These are phyloP conservation scores for Nemania serpens DNA, from an alignment of 2,329 filamentous ascomycete species.

Conservation along the genomic window DNA sequence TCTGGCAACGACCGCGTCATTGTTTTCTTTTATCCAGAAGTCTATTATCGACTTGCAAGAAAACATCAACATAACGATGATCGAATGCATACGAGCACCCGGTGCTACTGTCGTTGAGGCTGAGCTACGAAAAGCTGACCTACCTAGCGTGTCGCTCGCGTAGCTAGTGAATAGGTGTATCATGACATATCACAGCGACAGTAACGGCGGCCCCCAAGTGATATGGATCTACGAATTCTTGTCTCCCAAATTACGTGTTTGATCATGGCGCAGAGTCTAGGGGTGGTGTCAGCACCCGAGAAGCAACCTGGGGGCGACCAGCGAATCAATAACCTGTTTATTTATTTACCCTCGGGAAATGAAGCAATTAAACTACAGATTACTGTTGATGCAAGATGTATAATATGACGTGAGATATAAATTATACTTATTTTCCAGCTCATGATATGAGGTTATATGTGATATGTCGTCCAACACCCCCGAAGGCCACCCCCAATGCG, in stretches of 20 bases:
- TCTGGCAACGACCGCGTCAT: no score
- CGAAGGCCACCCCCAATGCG: no score
- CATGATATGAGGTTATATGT: no score
- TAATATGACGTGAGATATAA: neutral
- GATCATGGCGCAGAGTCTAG: neutral
- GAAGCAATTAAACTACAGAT: neutral
- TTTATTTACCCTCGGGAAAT: constrained; percentile 10
- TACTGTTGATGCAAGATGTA: neutral
- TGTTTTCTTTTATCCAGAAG: no score
- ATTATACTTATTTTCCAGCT: neutral
- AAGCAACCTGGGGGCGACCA: constrained; percentile 16
- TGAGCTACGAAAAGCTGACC: no score
- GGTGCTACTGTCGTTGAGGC: no score
- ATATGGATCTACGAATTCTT: neutral
- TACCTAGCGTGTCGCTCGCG: no score
- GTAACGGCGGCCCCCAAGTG: constrained; percentile 1
- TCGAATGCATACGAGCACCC: no score
- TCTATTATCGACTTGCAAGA: no score
- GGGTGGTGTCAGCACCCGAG: neutral
- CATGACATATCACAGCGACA: neutral
- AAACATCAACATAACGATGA: no score
- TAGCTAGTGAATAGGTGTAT: neutral
- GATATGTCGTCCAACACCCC: no score
- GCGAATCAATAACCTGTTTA: constrained; percentile 11
- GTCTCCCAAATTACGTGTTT: neutral